Base-by-base conservation (phyloP, 2,329 filamentous ascomycete genomes). In the Fusarium oligoseptatum region DNA sequence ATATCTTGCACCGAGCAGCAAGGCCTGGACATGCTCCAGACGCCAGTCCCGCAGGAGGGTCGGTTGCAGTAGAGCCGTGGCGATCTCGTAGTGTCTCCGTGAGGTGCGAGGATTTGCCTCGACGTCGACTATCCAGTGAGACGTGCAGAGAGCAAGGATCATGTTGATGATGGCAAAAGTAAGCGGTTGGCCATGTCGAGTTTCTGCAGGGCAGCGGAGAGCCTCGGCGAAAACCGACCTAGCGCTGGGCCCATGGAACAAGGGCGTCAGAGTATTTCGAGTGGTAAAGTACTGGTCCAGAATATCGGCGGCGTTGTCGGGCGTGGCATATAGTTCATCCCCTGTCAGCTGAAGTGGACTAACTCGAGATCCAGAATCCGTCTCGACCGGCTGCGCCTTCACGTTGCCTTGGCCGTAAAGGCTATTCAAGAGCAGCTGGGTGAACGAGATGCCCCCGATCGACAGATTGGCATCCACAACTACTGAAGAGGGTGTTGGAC, bases 181-280 rank as follows among this genome's bases (percentile, higher is more conserved):
- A 10, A 56, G 50, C 15, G 50, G 50, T 56, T 56, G 50, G 50
- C 50, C 15, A 5, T 32, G 14, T 56, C 50, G 41, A 45, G 41
- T 45, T n/a, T 89, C 92, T 52, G 45, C 45, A 27, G 45, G 14
- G 45, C 45, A 52, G 15, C 45, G 45, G 24, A 52, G 14, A 24
- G 45, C 45, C 24, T 52, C 45, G 10, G 24, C 24, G 12, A 52
- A 52, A 29, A 27, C 45, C 22, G 24, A 52, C 12, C 45, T 24
- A 29, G 45, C 45, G 45, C 45, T 52, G 45, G 45, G 45, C 45
- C 20, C 45, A 52, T 52, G 45, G 45, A 52, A 52, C 45, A 52
- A 52, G 45, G 45, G 45, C 20, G 45, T 52, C 7, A 52, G 45
- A 1, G 24, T 52, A 27, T 52, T 24, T 14, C 45, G 45, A 52